Evolutionary conservation across 331 rosid species (phyloP).

Genomic region (Ulmus americana): DNA sequence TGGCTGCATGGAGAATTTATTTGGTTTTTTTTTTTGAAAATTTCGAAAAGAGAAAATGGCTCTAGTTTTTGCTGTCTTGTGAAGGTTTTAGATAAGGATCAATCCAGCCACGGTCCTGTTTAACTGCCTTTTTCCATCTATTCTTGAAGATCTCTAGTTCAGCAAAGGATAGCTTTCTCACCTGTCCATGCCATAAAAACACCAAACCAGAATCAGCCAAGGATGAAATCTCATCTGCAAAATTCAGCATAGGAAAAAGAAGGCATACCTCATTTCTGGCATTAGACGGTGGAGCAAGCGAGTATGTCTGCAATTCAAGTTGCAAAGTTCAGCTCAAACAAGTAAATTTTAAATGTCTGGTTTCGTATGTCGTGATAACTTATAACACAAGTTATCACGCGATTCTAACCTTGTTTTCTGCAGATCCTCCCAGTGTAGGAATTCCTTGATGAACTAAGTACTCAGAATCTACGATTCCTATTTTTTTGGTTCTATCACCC

Average conservation of each 20-base stretch:
- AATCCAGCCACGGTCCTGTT: conserved; percentile 33
- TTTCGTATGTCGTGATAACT: not conserved
- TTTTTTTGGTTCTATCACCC: conserved; percentile 41
- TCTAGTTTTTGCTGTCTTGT: not conserved
- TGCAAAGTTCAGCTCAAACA: not conserved
- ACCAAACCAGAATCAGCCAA: too few species aligned
- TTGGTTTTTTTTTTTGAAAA: not conserved
- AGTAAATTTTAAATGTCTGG: not conserved
- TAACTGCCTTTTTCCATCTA: conserved; percentile 39
- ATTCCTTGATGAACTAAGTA: conserved; percentile 37
- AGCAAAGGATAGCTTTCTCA: conserved; percentile 33
- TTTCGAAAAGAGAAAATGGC: not conserved
- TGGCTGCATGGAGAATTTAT: not conserved
- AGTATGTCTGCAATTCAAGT: conserved; percentile 19
- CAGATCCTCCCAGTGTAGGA: conserved; percentile 33
- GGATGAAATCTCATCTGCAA: too few species aligned
- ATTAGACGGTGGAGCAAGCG: conserved; percentile 15
- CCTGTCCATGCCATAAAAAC: conserved; percentile 13
- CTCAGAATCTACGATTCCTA: conserved; percentile 45
- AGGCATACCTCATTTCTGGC: conserved; percentile 33
- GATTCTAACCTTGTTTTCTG: conserved; percentile 28
- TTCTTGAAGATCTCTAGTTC: conserved; percentile 41
- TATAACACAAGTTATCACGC: too few species aligned
- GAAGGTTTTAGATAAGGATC: conserved; percentile 25
- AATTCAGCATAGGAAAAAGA: not conserved